Evolutionary conservation across 371 early-diverging fungal genomes (phyloP), one percentile per base, ranked within the genome.

Genomic region (Nematocida sp.): DNA sequence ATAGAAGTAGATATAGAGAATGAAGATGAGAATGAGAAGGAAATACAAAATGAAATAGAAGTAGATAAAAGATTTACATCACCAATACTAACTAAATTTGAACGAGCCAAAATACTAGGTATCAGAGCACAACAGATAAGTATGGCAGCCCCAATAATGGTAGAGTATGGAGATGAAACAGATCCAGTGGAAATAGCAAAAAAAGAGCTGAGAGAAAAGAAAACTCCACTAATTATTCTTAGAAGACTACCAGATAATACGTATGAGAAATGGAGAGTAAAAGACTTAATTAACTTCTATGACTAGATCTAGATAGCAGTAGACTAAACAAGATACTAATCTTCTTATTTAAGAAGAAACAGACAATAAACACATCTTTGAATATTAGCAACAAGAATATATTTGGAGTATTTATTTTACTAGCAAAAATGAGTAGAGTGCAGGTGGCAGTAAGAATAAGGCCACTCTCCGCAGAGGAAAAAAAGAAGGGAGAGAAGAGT

Each of bases 31-130:
- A 7, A 11, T 1, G 43, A 45, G 1, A 60, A 49, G 35, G 57
- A 31, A 11, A 13, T 37, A 7, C 21, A 21, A 9, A 60, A 34
- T 21, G 67, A 58, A 60, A 27, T 32, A 27, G 74, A 70, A 31
- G 40, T 61, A 27, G 61, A 58, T 21, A 70, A 70, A 60, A 15
- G 74, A 27, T 70, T 88, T 65, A 96, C 99, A 3, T 92, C 94
- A n/a, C 94, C 95, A 19, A 93, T 92, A 81, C 91, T 99, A 92
- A 96, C 97, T 48, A 96, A 96, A 84, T 99, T 95, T 84, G 99
- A 99, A 84, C 88, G 90, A 60, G 96, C 99, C 46, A 87, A 94
- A 75, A 88, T 96, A 53, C 85, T 96, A 43, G 99, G 99, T 31
- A 90, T 92, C 2, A 83, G 77, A 53, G 88, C 81, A 81, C 83